Evolutionary conservation across 768 basidiomycete species (phyloP), one percentile per base, ranked within the genome.

Genomic region (Amanita thiersii): DNA sequence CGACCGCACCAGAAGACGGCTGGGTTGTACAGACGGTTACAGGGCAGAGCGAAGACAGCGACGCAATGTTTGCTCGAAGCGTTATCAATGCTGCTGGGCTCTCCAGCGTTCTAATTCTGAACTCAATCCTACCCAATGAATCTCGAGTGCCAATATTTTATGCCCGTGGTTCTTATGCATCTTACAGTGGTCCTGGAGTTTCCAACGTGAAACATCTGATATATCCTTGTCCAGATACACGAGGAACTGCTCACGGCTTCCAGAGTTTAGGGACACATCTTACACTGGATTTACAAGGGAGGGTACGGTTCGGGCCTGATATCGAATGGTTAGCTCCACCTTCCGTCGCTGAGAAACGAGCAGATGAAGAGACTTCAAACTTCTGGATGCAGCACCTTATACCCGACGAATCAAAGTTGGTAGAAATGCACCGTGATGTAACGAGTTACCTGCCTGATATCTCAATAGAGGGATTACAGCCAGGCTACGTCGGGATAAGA

Each of bases 241-340:
- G 73, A 6, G 65, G 66, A 28, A 70, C 68, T 44, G 69, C 63
- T 3, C 72, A 82, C 39, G 71, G 77, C 5, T 86, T 94, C 55
- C 81, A 87, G 46, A 86, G 86, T 2, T 70, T 97, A 5, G 94
- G 96, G 2, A 93, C 91, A 8, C 96, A 97, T 62, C 68, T 97
- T 18, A 91, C 90, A 19, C 63, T 97, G 31, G 89, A 92, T 58
- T 55, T 98, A 47, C 73, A 82, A 36, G 86, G 87, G 0, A 83
- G 85, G 47, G 73, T 97, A 39, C 76, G 79, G 21, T 98, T 98
- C 59, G 94, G 94, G 0, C 94, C 94, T 3, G 90, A 97, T 54
- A 70, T 96, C 11, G 84, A 96, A 56, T 89, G 87, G 85, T 68
- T 96, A 50, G 65, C 72, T 2, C 77, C 81, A 2, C 72, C 73